phyloP scores from a whole-genome alignment of 257 asterid genomes.

The Solanum verrucosum region DNA sequence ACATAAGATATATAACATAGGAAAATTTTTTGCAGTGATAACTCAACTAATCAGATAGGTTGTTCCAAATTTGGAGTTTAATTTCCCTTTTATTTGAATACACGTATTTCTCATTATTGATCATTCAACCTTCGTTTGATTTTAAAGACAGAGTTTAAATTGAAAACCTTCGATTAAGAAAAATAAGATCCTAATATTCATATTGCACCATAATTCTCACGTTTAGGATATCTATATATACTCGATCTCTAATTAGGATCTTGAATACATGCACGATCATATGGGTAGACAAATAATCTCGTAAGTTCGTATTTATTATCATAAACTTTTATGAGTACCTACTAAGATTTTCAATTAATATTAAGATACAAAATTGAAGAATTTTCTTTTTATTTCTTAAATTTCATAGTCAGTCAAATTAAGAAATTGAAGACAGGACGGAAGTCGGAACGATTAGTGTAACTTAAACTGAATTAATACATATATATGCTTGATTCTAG shows the following conservation, averaged over 20 bases:
- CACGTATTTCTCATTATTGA: background rate
- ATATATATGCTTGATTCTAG: background rate
- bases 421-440: accelerated
- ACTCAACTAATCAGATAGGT: background rate
- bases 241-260: background rate
- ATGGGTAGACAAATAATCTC: background rate
- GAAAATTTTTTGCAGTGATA: too few relatives aligned
- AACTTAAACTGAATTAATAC: background rate
- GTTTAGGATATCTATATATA: background rate
- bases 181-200: background rate
- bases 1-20: too few relatives aligned
- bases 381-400: too few relatives aligned
- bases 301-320: background rate
- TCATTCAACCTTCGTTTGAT: background rate
- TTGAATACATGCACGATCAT: background rate
- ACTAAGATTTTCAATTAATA: too few relatives aligned
- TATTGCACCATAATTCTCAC: background rate
- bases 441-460: background rate
- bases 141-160: too few relatives aligned
- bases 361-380: too few relatives aligned
- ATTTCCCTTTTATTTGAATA: background rate
- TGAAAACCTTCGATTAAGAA: too few relatives aligned
- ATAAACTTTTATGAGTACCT: background rate
- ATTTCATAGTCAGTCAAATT: too few relatives aligned
- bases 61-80: background rate